Conservation (phyloP, 2,329 filamentous ascomycete genomes). For the Cladorrhinum sp. region DNA sequence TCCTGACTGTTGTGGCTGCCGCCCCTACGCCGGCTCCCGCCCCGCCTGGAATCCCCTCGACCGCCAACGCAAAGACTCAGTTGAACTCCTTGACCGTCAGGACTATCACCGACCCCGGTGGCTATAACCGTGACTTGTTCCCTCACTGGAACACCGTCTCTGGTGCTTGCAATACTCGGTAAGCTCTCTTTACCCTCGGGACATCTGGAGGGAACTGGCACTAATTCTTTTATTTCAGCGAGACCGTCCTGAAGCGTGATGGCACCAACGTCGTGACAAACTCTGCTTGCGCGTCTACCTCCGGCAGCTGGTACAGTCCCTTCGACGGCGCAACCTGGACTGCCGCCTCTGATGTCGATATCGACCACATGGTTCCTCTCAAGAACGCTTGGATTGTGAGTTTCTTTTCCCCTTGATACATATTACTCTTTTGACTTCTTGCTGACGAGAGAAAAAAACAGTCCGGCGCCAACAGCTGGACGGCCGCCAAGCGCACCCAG, state of each 20-base stretch:
- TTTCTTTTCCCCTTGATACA: conserved; percentile 10
- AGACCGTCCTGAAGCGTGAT: conserved; percentile 71
- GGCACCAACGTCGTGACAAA: conserved; percentile 60
- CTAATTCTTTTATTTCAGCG: no score
- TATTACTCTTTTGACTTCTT: conserved; percentile 5
- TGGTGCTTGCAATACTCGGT: conserved; percentile 67
- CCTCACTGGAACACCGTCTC: conserved; percentile 66
- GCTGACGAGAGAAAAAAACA: no score
- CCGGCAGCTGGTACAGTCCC: conserved; percentile 67
- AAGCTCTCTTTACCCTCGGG: conserved; percentile 14
- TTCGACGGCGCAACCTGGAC: conserved; percentile 74
- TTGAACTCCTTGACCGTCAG: conserved; percentile 59
- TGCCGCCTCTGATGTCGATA: conserved; percentile 67
- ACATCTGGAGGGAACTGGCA: no score
- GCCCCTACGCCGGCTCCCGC: conserved; percentile 29
- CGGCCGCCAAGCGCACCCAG: conserved; percentile 58
- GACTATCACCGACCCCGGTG: conserved; percentile 49
- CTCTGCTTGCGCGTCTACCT: conserved; percentile 58
- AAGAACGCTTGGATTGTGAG: conserved; percentile 74
- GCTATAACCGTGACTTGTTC: conserved; percentile 66
- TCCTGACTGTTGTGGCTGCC: conserved; percentile 20
- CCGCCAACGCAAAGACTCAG: conserved; percentile 52
- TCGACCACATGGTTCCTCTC: conserved; percentile 80
- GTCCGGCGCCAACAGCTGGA: conserved; percentile 72
- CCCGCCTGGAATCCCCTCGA: conserved; percentile 61